Evolutionary conservation across 441 rosid genomes (phyloP), one percentile per base, ranked within the genome.

Genomic region (Breynia disticha): DNA sequence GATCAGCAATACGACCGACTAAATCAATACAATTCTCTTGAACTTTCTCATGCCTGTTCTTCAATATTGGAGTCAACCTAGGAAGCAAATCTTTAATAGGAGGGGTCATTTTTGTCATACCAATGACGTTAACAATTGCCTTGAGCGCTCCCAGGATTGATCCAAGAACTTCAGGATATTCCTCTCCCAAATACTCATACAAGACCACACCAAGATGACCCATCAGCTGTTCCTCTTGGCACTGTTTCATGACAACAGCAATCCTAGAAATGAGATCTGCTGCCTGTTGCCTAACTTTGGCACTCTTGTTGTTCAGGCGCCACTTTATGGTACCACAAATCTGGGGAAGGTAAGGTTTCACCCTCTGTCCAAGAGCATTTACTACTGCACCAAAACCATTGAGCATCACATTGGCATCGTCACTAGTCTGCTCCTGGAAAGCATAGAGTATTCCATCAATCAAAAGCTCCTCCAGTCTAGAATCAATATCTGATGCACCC

Each of bases 71-170:
- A 2, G 98, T 88, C 75, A 91, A 72, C 63, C 98, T 77, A 21
- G 98, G 98, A 67, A 91, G 98, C 75, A 91, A 74, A 70, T 91
- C 98, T 75, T 91, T 91, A 20, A 91, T 91, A 15, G 98, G 97
- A 44, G 98, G 98, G 11, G 98, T 91, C 98, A 88, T 91, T 72
- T 91, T 91, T 0, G 98, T 87, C 95, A 91, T 91, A 66, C 98
- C 98, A 56, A 87, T 87, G 62, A 91, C 98, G 43, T 91, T 91
- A 43, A 91, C 98, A 43, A 91, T 91, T 47, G 98, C 89, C 76
- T 91, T 91, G 19, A 86, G 75, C n/a, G 98, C 97, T 59, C 98
- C 98, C 24, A 91, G 76, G 71, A 91, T 88, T 11, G 98, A 91
- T 19, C 98, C 97, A 68, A 91, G 75, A 50, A 91, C 98, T 75